phyloP scores from a whole-genome alignment of 2,329 filamentous ascomycete genomes.

The Metarhizium robertsii region DNA sequence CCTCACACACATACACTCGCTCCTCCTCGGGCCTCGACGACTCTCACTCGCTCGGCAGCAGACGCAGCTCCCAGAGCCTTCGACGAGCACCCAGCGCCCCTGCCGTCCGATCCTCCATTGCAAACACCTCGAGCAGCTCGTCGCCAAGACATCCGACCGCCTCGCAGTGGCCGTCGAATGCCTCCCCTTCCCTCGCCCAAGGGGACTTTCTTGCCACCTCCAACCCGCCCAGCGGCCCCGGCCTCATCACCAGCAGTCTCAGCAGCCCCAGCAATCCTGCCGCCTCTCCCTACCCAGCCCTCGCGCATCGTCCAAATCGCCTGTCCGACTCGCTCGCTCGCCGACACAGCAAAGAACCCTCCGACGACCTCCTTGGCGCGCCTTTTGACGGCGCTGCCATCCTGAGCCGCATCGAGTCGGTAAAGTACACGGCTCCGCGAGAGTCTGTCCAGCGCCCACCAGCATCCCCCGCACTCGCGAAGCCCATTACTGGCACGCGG shows the following conservation, averaged over 20 bases:
- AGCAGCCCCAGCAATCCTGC: constrained; percentile 12
- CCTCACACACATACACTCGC: constrained; percentile 31
- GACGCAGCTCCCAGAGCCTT: constrained; percentile 55
- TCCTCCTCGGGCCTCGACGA: constrained; percentile 45
- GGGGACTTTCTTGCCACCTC: constrained; percentile 34
- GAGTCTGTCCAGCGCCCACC: constrained; percentile 20
- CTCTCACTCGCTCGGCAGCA: constrained; percentile 48
- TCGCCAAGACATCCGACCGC: constrained; percentile 37
- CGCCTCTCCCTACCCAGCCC: constrained; percentile 7
- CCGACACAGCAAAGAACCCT: constrained; percentile 20
- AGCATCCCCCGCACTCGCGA: constrained; percentile 27
- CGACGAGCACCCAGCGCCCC: constrained; percentile 52
- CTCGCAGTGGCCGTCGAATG: constrained; percentile 31
- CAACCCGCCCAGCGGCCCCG: not conserved
- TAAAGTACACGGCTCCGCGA: constrained; percentile 28
- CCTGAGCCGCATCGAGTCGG: constrained; percentile 49
- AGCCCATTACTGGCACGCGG: constrained; percentile 45
- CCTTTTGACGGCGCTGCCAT: constrained; percentile 57
- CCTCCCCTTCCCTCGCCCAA: constrained; percentile 35
- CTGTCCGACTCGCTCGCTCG: constrained; percentile 11
- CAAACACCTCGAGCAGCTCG: constrained; percentile 40
- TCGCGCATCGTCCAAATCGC: constrained; percentile 11
- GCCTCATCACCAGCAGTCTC: not conserved
- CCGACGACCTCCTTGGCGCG: constrained; percentile 54
- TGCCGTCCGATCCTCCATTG: constrained; percentile 35